A percentile compares a stretch with the other conserved stretches of the same genome.
Conservation (phyloP, 2,329 filamentous ascomycete species). For the Geoglossum cookeanum region DNA sequence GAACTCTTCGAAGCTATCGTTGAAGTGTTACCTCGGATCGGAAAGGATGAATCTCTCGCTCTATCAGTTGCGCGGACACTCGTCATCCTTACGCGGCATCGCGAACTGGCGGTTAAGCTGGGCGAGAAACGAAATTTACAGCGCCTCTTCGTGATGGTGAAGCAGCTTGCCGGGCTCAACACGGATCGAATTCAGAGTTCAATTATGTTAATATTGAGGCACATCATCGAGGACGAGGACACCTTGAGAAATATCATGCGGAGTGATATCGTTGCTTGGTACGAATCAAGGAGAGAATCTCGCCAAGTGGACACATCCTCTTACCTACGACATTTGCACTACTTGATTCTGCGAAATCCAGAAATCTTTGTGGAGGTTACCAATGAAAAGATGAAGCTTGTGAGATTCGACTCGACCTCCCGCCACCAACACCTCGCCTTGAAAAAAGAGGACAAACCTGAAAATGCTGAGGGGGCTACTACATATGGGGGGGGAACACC, state of each 20-base stretch:
- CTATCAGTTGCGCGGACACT: slow-evolving; percentile 67
- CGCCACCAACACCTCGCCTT: slow-evolving; percentile 33
- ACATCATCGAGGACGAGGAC: slow-evolving; percentile 86
- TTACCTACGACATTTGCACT: slow-evolving; percentile 61
- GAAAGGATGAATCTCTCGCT: slow-evolving; percentile 71
- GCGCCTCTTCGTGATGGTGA: slow-evolving; percentile 83
- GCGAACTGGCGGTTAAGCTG: slow-evolving; percentile 53
- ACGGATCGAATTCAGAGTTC: slow-evolving; percentile 55
- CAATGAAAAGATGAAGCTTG: slow-evolving; percentile 64
- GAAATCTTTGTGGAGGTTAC: slow-evolving; percentile 74
- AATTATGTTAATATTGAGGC: slow-evolving; percentile 73
- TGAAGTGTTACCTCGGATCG: slow-evolving; percentile 65
- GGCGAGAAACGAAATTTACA: slow-evolving; percentile 81
- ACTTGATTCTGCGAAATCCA: slow-evolving; percentile 63
- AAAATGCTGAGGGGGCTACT: slow-evolving; percentile 10
- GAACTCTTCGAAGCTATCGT: slow-evolving; percentile 59
- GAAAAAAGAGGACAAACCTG: slow-evolving; percentile 26
- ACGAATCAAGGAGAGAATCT: slow-evolving; percentile 36
- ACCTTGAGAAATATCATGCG: slow-evolving; percentile 83
- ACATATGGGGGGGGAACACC: slow-evolving; percentile 15
- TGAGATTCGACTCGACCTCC: slow-evolving; percentile 37
- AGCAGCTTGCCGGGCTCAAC: slow-evolving; percentile 66
- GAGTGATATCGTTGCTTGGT: slow-evolving; percentile 64
- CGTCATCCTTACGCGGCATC: slow-evolving; percentile 68
- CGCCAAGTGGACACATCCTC: slow-evolving; percentile 47